Conservation (phyloP, 805 yeast species). For the Saccharomyces kudriavzevii region DNA sequence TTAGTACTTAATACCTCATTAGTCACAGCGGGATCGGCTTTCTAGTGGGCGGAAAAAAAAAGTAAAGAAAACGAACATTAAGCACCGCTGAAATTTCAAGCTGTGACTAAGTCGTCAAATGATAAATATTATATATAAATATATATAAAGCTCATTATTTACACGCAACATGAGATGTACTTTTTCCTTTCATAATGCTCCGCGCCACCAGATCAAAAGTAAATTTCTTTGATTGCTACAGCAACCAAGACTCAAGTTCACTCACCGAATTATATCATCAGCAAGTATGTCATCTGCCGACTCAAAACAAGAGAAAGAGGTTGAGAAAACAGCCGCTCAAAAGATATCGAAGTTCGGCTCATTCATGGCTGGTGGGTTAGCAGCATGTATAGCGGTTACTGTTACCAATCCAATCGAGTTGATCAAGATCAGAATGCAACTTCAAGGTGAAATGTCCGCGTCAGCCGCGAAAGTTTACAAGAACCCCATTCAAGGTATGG, state of each 20-base stretch:
- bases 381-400: slow-evolving; percentile 97
- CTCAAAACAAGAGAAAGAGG: slow-evolving; percentile 5
- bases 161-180: not conserved
- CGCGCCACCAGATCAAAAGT: not conserved
- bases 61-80: not conserved
- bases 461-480: slow-evolving; percentile 52
- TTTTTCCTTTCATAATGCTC: not conserved
- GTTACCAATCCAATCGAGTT: slow-evolving; percentile 93
- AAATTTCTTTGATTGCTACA: not conserved
- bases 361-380: slow-evolving; percentile 82
- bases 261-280: not conserved
- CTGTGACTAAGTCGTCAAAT: not conserved
- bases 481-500: slow-evolving; percentile 80
- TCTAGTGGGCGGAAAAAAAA: not conserved
- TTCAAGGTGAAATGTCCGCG: slow-evolving; percentile 81
- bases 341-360: slow-evolving; percentile 65
- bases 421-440: slow-evolving; percentile 91
- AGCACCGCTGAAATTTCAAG: not conserved
- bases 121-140: not conserved
- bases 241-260: slow-evolving; percentile 1
- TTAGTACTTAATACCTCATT: not conserved
- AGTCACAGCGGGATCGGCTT: not conserved
- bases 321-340: slow-evolving; percentile 43
- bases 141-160: not conserved
- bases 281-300: slow-evolving; percentile 6